A percentile compares a stretch with the other conserved stretches of the same genome.
Evolutionary conservation across 1,284 basidiomycete species (phyloP).

Genomic region (Boletellus deceptivus): DNA sequence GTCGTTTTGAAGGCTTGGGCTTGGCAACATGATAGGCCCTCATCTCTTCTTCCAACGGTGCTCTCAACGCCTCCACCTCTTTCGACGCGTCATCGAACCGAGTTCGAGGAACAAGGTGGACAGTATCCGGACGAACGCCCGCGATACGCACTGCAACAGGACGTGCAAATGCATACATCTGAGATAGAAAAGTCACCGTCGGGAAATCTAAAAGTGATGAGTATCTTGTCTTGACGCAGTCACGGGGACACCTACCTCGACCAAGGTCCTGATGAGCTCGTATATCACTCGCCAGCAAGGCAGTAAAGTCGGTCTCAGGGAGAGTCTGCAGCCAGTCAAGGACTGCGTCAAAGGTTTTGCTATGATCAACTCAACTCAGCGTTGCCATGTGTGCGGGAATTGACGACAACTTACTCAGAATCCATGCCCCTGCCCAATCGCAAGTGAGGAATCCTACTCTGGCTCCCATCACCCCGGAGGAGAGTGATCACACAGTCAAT

Average conservation of each 20-base stretch:
- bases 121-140: conserved; percentile 22
- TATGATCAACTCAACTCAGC: conserved; percentile 25
- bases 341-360: conserved; percentile 42
- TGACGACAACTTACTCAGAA: conserved; percentile 26
- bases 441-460: conserved; percentile 15
- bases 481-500: conserved; percentile 34
- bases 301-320: conserved; percentile 28
- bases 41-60: conserved; percentile 36
- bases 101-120: conserved; percentile 25
- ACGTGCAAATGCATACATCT: conserved; percentile 43
- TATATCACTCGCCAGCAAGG: conserved; percentile 45
- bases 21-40: conserved; percentile 37
- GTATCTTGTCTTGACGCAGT: background rate
- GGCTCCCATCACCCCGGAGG: conserved; percentile 26
- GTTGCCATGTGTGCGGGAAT: background rate
- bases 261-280: conserved; percentile 49
- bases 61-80: conserved; percentile 24
- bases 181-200: conserved; percentile 48
- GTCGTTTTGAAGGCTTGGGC: conserved; percentile 38
- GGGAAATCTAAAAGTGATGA: conserved; percentile 48
- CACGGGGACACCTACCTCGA: conserved; percentile 40
- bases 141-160: conserved; percentile 36
- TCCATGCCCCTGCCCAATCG: conserved; percentile 13
- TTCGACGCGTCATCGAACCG: conserved; percentile 17
- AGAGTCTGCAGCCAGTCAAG: conserved; percentile 42